Conservation (phyloP, 2,329 filamentous ascomycete species). For the Trichoderma sp. region DNA sequence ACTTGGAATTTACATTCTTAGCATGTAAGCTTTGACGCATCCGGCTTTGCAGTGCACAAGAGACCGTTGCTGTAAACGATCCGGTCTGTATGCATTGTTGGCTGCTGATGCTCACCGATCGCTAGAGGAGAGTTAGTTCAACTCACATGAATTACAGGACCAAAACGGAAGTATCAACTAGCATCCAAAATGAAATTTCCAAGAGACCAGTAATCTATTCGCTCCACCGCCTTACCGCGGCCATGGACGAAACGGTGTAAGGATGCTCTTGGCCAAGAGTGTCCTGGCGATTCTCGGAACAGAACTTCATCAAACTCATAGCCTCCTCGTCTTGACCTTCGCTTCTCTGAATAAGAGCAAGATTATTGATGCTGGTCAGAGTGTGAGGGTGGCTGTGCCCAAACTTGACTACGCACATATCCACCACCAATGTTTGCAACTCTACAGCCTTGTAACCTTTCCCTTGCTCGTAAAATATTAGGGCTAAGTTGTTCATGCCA, state of each 20-base stretch:
- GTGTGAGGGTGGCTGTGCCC: slow-evolving; percentile 13
- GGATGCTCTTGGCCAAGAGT: not conserved
- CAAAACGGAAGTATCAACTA: too few relatives aligned
- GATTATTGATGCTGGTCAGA: slow-evolving; percentile 1
- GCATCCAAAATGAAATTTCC: not conserved
- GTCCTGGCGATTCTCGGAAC: not conserved
- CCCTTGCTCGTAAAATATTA: not conserved
- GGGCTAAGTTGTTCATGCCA: slow-evolving; percentile 3
- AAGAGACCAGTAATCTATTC: not conserved
- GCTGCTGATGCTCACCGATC: not conserved
- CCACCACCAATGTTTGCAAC: not conserved
- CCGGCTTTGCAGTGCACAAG: not conserved
- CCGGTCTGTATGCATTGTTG: not conserved
- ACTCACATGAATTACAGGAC: too few relatives aligned
- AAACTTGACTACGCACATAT: not conserved
- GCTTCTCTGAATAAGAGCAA: not conserved
- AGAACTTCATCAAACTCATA: not conserved
- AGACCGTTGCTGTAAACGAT: not conserved
- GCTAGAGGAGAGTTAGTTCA: too few relatives aligned
- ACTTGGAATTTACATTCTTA: too few relatives aligned
- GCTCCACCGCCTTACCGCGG: not conserved
- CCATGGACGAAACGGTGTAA: not conserved
- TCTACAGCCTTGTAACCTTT: not conserved
- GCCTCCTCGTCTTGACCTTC: not conserved
- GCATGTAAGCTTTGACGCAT: not conserved